Conservation (phyloP, 2,329 filamentous ascomycete genomes). For the Colletotrichum destructivum region DNA sequence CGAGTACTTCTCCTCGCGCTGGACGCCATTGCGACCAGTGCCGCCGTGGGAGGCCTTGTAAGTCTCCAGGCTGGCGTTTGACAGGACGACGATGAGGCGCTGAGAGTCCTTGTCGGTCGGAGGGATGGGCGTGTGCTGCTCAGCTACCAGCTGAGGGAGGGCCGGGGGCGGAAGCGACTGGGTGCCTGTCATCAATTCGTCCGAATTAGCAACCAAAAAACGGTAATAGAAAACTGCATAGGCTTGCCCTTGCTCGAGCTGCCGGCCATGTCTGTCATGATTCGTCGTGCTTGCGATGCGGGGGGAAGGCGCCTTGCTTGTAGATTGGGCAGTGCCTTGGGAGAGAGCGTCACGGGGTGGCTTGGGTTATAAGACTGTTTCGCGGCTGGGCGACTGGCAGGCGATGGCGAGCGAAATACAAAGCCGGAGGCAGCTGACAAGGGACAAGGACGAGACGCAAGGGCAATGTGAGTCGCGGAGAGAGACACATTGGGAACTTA, state of each 20-base stretch:
- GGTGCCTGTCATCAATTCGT: slow-evolving; percentile 74
- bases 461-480: slow-evolving; percentile 11
- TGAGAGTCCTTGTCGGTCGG: slow-evolving; percentile 91
- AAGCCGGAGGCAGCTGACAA: neutral
- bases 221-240: neutral
- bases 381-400: neutral
- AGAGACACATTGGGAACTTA: slow-evolving; percentile 49
- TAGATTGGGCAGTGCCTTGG: neutral
- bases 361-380: neutral
- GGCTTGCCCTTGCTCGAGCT: slow-evolving; percentile 19
- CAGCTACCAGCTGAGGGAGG: slow-evolving; percentile 91
- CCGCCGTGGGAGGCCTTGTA: slow-evolving; percentile 90
- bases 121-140: slow-evolving; percentile 89
- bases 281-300: neutral
- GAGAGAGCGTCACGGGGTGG: neutral
- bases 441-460: neutral
- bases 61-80: slow-evolving; percentile 97
- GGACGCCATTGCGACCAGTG: slow-evolving; percentile 73
- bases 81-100: slow-evolving; percentile 94
- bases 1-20: slow-evolving; percentile 95
- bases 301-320: neutral
- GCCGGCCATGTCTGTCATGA: slow-evolving; percentile 9
- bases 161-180: slow-evolving; percentile 95
- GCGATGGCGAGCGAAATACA: neutral
- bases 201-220: slow-evolving; percentile 5